These are phyloP conservation scores for Dactylellina drechsleri DNA, from an alignment of 2,329 filamentous ascomycete genomes.

Conservation along the genomic window DNA sequence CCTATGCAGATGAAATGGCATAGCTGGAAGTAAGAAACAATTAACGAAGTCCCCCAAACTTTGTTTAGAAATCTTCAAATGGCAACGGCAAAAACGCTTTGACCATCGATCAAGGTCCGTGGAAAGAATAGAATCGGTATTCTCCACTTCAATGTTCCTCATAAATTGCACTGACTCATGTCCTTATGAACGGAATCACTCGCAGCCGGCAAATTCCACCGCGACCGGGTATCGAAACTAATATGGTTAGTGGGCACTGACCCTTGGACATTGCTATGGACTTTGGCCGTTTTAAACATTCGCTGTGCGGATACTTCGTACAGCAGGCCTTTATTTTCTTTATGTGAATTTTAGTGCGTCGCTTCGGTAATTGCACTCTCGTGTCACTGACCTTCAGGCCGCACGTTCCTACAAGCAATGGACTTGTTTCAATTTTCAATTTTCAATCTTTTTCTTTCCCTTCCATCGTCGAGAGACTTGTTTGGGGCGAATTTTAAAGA, in stretches of 20 bases:
- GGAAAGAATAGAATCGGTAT: not conserved
- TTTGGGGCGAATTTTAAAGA: not conserved
- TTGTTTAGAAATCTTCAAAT: too few relatives aligned
- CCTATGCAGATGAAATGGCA: constrained; percentile 35
- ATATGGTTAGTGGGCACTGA: constrained; percentile 27
- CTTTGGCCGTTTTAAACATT: constrained; percentile 49
- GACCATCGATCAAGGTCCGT: too few relatives aligned
- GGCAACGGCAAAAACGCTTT: too few relatives aligned
- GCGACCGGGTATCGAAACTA: constrained; percentile 22
- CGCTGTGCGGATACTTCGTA: constrained; percentile 38
- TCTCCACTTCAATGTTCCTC: constrained; percentile 1
- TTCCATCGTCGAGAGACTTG: not conserved
- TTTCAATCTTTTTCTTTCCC: not conserved
- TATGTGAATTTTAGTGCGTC: constrained; percentile 24
- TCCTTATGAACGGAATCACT: constrained; percentile 3
- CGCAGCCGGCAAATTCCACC: constrained; percentile 33
- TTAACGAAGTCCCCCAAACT: not conserved
- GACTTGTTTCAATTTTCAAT: constrained; percentile 19
- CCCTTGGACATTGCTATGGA: constrained; percentile 27
- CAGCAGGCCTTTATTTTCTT: constrained; percentile 26
- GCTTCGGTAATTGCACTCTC: constrained; percentile 5
- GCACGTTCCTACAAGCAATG: not conserved
- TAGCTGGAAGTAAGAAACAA: too few relatives aligned
- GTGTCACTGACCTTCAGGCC: constrained; percentile 8
- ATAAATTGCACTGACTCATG: constrained; percentile 34